Base-by-base conservation (phyloP, 2,329 filamentous ascomycete genomes). In the Neoarthrinium moseri region DNA sequence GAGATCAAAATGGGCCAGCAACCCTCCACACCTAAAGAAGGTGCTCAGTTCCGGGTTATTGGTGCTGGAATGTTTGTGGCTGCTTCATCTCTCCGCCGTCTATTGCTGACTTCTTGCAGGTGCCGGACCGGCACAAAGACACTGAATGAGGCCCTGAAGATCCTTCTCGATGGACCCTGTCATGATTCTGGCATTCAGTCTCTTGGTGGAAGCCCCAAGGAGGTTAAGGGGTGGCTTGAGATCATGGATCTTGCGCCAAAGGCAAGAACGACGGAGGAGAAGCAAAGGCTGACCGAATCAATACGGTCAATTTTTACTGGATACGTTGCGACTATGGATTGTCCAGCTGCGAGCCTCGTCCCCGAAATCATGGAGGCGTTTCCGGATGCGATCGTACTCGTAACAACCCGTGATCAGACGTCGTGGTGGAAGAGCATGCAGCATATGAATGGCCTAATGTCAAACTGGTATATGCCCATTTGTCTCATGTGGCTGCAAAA, bases 311-410 rank as follows among this genome's bases (percentile, higher is more conserved):
- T 11, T 17, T 35, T 67, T 44, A 56, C 67, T 47, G 60, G 66
- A 50, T 57, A 69, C 51, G 60, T 62, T 39, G 64, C 63, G 26
- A 64, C 59, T 38, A 64, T 65, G 58, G 75, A 78, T 54, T 59
- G 67, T 21, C 74, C 32, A 7, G 32, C 32, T 17, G 32, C 32
- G 10, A 11, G 74, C 15, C 65, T 77, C 11, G 67, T 61, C 17
- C 66, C 69, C 29, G 72, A 78, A 49, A 62, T 77, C 42, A 59
- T 77, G 56, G 63, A 69, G 27, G 56, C 76, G 27, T 77, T 74
- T 51, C 75, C 75, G 0, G 66, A 76, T 27, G 73, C 74, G n/a
- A 66, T 70, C 43, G 72, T 77, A 22, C 68, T 78, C 43, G 68
- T 64, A 49, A 73, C 71, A 8, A 68, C 64, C 2, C 60, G 69